Base-by-base conservation (phyloP, 345 rosid genomes). In the Passiflora organensis region DNA sequence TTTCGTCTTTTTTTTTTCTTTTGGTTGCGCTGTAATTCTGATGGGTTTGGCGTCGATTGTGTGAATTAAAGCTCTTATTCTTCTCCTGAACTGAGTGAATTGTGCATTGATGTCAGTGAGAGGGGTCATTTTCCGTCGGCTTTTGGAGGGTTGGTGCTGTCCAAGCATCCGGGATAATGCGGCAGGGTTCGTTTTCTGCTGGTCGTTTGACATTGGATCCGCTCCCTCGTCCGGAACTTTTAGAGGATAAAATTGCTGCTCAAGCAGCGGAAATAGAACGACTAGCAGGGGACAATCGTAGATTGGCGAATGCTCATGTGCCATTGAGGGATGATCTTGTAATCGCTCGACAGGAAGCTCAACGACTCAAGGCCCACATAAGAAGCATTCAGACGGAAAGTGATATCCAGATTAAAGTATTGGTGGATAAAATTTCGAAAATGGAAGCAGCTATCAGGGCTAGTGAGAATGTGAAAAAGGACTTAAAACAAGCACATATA, bases 251-350 rank as follows among this genome's bases (percentile, higher is more conserved):
- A 71, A 66, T 84, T 71, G 85, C 81, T 59, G 76, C 75, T 56
- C 98, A 84, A 82, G 82, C 84, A 50, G 86, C 76, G 47, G 95
- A 91, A 71, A 75, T 86, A 32, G 90, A 88, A 41, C 68, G 53
- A 52, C 83, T 87, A 58, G 62, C 82, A 4, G 55, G 55, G 18
- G 96, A 87, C 47, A 91, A 91, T 69, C 82, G 58, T 18, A 77
- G 69, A 69, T 64, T 91, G 72, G 83, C 84, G 37, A 56, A 78
- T 28, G 50, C 72, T 59, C 85, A 87, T 43, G 62, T 66, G 43
- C 70, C 80, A 38, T 63, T 85, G 62, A 80, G 82, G 70, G 64
- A 83, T 70, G 91, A 91, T 28, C 75, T 85, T 15, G 69, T 66
- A 16, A 59, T 65, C 34, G 76, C 87, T 38, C 79, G 78, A 62